Conservation (phyloP, 805 yeast species). For the Alloascoidea africana region DNA sequence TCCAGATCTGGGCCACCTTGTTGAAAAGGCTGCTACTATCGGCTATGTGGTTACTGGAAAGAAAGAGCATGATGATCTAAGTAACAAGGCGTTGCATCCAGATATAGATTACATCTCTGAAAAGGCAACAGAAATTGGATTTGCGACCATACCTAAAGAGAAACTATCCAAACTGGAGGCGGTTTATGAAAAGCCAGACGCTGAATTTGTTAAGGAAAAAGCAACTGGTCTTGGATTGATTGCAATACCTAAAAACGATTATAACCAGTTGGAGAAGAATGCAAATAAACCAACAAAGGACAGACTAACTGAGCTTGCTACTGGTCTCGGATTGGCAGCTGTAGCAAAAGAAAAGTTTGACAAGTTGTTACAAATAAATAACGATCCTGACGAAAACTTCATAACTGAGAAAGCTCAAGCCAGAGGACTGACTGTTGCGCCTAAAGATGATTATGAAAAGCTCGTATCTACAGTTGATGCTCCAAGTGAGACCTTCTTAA, state of each 20-base stretch:
- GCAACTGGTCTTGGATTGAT: constrained; percentile 3
- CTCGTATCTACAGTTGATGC: background rate
- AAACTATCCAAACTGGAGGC: constrained; percentile 8
- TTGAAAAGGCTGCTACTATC: constrained; percentile 13
- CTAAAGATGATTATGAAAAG: constrained; percentile 11
- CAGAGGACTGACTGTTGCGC: constrained; percentile 11
- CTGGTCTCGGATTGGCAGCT: background rate
- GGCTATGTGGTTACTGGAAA: constrained; percentile 12
- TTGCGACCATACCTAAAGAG: constrained; percentile 18
- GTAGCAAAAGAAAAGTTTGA: background rate
- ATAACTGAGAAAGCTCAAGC: background rate
- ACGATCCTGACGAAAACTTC: background rate
- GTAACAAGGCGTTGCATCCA: constrained; percentile 16
- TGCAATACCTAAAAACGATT: constrained; percentile 5
- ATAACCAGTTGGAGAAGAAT: constrained; percentile 1
- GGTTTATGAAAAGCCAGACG: background rate
- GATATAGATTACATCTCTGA: constrained; percentile 16
- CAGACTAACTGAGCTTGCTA: constrained; percentile 7
- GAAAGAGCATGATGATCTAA: constrained; percentile 8
- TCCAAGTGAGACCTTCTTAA: background rate
- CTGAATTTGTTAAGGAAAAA: constrained; percentile 4
- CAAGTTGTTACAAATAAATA: constrained; percentile 3
- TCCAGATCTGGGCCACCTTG: constrained; percentile 14
- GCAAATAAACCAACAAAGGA: constrained; percentile 14
- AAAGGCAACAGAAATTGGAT: constrained; percentile 19